These are phyloP conservation scores for Lodderomyces jiufengensis DNA, from an alignment of 1,139 yeast genomes.

Conservation along the genomic window DNA sequence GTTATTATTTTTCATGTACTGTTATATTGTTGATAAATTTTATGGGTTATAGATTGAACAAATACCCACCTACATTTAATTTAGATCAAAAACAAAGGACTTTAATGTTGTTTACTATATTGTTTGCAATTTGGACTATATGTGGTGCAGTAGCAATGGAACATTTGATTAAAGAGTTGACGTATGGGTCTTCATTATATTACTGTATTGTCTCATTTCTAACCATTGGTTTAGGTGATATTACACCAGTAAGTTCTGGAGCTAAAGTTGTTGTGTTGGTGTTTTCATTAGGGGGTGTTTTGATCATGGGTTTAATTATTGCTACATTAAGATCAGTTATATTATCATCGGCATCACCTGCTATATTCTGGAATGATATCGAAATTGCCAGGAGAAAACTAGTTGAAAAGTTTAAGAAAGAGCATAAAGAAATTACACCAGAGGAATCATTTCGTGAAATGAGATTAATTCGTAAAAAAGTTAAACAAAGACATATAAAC, in stretches of 20 bases:
- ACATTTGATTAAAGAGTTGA: conserved; percentile 25
- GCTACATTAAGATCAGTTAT: conserved; percentile 68
- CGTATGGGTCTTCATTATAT: conserved; percentile 64
- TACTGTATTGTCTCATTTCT: conserved; percentile 68
- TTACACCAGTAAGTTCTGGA: conserved; percentile 49
- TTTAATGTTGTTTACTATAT: conserved; percentile 64
- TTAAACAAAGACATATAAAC: conserved; percentile 27
- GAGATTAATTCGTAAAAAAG: conserved; percentile 42
- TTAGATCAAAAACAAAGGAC: conserved; percentile 64
- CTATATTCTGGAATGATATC: conserved; percentile 59
- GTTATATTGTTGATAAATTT: conserved; percentile 53
- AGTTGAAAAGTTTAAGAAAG: conserved; percentile 16
- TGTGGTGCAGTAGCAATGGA: conserved; percentile 58
- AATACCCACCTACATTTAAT: conserved; percentile 69
- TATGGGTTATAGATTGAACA: conserved; percentile 52
- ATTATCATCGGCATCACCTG: conserved; percentile 55
- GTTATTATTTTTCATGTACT: conserved; percentile 56
- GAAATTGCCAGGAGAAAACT: conserved; percentile 33
- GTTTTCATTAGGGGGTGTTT: conserved; percentile 65
- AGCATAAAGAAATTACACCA: conserved; percentile 22
- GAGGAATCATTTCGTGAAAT: conserved; percentile 53
- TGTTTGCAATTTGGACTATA: conserved; percentile 65
- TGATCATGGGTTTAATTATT: conserved; percentile 68
- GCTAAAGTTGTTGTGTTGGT: conserved; percentile 57
- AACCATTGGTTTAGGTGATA: conserved; percentile 80